Base-by-base conservation (phyloP, 345 rosid species). In the Microcos paniculata region DNA sequence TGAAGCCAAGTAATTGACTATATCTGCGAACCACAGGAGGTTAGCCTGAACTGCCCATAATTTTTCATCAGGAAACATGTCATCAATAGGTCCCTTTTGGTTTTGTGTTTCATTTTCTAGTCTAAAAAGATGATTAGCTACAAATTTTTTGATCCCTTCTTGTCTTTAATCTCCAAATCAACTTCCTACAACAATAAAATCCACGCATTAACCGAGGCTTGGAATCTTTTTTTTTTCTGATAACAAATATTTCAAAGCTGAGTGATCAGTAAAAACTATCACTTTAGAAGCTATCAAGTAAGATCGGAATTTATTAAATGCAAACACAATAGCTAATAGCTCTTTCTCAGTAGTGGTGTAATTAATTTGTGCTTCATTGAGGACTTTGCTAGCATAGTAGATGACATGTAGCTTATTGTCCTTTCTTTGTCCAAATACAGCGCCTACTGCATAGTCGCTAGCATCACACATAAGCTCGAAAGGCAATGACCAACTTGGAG, bases 1-100 rank as follows among this genome's bases (percentile, higher is more conserved):
- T 1, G 14, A 16, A 21, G 70, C 53, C 18, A 21, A 64, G 8
- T 42, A 75, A 21, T 76, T 30, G 7, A 46, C 61, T 53, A 68
- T 28, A 15, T 76, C 66, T 24, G 4, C 74, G 18, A 21, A 76
- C 48, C 74, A 56, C 3, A n/a, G 45, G 30, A 12, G 12, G 4
- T 0, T 12, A 10, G 3, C 8, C 3, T 57, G 10, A 2, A 24
- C 24, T 1, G 38, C 7, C 24, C 46, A 28, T 4, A 64, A 0
- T 28, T 64, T 15, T n/a, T 64, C 78, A 63, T 75, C 62, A 10
- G 49, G 78, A 16, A 75, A 75, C 4, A 21, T 30, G 9, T 75
- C 64, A 0, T 26, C 8, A 11, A 75, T 75, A 6, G 8, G 30
- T 1, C 5, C 28, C 8, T 11, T 15, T 15, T 62, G n/a, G 1